phyloP scores from a whole-genome alignment of 306 rosid species.

The Cicer chorassanicum region DNA sequence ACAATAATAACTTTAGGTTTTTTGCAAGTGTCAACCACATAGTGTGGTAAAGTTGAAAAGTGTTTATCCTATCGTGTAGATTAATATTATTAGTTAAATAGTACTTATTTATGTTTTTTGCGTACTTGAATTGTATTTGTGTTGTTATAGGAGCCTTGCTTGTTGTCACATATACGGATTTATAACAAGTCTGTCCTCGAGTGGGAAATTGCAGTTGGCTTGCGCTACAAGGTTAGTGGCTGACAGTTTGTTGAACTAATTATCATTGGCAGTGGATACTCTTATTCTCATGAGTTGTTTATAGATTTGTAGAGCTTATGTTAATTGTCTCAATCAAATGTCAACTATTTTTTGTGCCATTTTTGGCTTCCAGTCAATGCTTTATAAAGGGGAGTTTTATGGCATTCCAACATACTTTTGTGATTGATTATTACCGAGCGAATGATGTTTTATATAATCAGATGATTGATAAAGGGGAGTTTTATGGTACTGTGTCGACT shows the following conservation, averaged over 20 bases:
- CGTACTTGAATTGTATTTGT: constrained; percentile 9
- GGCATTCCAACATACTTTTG: background rate
- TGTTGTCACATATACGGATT: constrained; percentile 83
- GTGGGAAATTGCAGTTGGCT: constrained; percentile 94
- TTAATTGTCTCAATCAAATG: background rate
- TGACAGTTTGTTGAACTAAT: constrained; percentile 28
- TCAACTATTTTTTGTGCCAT: background rate
- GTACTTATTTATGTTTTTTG: background rate
- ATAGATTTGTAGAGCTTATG: background rate
- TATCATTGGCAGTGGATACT: background rate
- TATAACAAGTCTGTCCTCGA: constrained; percentile 94
- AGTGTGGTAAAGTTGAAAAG: constrained; percentile 2
- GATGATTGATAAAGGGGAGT: background rate
- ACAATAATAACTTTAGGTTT: background rate
- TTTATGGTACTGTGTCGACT: background rate
- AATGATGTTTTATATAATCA: constrained; percentile 7
- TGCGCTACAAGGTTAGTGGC: constrained; percentile 83
- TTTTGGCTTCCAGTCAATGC: constrained; percentile 6
- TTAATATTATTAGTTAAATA: background rate
- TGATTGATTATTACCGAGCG: background rate
- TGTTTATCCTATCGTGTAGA: background rate
- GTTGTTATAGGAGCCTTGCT: constrained; percentile 74
- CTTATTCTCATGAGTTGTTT: background rate
- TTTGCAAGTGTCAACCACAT: background rate
- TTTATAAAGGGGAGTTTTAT: background rate